Evolutionary conservation across 148 eudicot species (phyloP), one percentile per base, ranked within the genome.

Genomic region (Nepenthes mirabilis): DNA sequence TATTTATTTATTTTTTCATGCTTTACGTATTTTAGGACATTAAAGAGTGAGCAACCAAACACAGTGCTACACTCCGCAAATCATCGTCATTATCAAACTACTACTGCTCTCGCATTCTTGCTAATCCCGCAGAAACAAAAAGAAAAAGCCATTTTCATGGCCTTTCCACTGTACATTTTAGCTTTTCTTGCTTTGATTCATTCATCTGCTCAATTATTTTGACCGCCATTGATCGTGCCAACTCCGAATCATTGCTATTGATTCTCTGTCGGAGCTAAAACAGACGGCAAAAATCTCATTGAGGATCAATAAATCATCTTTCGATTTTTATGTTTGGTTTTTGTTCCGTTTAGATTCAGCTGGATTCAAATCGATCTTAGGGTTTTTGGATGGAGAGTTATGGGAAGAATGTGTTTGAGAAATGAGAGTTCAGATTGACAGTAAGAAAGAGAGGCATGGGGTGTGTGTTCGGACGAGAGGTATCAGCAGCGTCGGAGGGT

Each of bases 401-500:
- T 23, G 47, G 54, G 69, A 34, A 54, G 56, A 70, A 61, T 77
- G 69, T 69, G 66, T 37, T 61, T 75, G 78, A 71, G 75, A 66
- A 71, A 80, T 78, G 83, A 78, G 74, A 69, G 70, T 60, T 83
- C 50, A 72, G 49, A 33, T 58, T 70, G 33, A 50, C 12, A 54
- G 71, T 2, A 69, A 71, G 55, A n/a, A 14, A 43, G 11, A 32
- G 68, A n/a, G 10, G 7, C 47, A 72, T 72, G 75, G 75, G 75
- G 36, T 72, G 75, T 36, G 75, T 72, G 33, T 72, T 72, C 13
- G 75, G 75, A 9, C 66, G 66, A 62, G 75, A 72, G 52, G 75
- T 72, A 32, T 79, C 79, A 9, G 84, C 81, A 37, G 67, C 70
- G 61, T 79, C 70, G 6, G 77, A 37, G 33, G 80, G 66, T 43